Evolutionary conservation across 2,329 filamentous ascomycete genomes (phyloP).

Genomic region (Aspergillus felis): DNA sequence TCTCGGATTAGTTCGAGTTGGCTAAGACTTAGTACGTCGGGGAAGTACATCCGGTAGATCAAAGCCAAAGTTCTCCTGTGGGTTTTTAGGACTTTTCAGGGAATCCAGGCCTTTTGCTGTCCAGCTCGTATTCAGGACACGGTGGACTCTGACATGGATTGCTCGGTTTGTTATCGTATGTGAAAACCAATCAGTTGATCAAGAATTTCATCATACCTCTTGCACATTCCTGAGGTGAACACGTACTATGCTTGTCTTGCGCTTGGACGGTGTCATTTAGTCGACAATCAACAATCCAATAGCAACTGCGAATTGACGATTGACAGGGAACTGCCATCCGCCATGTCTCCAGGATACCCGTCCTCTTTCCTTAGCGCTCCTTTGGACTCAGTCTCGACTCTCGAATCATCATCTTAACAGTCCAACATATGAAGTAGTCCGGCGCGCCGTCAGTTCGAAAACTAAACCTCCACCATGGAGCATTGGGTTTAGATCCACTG

Average conservation of each 20-base stretch:
- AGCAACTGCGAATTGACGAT: not conserved
- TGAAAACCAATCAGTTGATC: not conserved
- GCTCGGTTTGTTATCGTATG: not conserved
- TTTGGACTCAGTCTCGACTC: no score
- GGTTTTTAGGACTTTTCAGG: no score
- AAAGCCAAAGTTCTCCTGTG: conserved; percentile 1
- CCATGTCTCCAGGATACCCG: not conserved
- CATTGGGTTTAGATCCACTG: not conserved
- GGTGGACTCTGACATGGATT: not conserved
- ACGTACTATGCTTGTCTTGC: not conserved
- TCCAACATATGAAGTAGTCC: not conserved
- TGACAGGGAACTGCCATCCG: not conserved
- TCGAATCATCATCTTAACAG: not conserved
- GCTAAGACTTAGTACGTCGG: conserved; percentile 10
- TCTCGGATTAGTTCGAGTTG: not conserved
- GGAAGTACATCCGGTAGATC: conserved; percentile 22
- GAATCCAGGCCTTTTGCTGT: not conserved
- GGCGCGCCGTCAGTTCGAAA: not conserved
- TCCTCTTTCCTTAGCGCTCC: not conserved
- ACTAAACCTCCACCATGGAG: not conserved
- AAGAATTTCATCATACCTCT: not conserved
- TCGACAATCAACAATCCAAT: not conserved
- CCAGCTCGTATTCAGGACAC: not conserved
- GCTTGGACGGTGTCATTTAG: no score
- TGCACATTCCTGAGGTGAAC: not conserved